Base-by-base conservation (phyloP, 2,329 filamentous ascomycete species). In the Bipolaris sorokiniana region DNA sequence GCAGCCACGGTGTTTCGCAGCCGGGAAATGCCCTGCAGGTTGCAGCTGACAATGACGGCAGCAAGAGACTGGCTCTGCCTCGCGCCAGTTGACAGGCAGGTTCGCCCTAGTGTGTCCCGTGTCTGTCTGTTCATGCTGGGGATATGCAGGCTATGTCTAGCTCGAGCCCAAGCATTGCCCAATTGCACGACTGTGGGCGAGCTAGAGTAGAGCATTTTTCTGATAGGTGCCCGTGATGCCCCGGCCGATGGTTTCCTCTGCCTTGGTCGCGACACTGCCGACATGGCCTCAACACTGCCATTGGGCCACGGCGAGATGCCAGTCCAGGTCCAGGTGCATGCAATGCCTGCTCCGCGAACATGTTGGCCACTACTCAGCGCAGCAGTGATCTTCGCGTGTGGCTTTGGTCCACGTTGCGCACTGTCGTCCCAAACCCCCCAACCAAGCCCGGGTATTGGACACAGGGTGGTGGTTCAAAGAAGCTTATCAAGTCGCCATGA, bases 81-180 rank as follows among this genome's bases (percentile, higher is more conserved):
- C 34, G 51, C 51, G 56, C 48, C 26, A 9, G 51, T 47, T 60
- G 61, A 51, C 62, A 57, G 48, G 49, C 59, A 52, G 54, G 34
- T 50, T 48, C 31, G 47, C 49, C 58, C 60, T 68, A 67, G 65
- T 58, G 61, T 66, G 69, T 77, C 76, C 74, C 73, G 76, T 78
- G 74, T 73, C 71, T 65, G 67, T 60, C 66, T 69, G 51, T 66
- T 72, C 67, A 78, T 79, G 77, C 75, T 64, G 68, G 66, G 57
- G 59, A 63, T 54, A 65, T 70, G 70, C 70, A 70, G 62, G 56
- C 62, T 48, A 52, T 47, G 47, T 57, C 4, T 70, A 69, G 69
- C 54, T 60, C 36, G 48, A 51, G 59, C 42, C 61, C 55, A 58
- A 49, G 28, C 31, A 38, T 48, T 15, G 61, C 61, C 70, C 69